These are phyloP conservation scores for Suillus sp. DNA, from an alignment of 768 basidiomycete species.

Conservation along the genomic window DNA sequence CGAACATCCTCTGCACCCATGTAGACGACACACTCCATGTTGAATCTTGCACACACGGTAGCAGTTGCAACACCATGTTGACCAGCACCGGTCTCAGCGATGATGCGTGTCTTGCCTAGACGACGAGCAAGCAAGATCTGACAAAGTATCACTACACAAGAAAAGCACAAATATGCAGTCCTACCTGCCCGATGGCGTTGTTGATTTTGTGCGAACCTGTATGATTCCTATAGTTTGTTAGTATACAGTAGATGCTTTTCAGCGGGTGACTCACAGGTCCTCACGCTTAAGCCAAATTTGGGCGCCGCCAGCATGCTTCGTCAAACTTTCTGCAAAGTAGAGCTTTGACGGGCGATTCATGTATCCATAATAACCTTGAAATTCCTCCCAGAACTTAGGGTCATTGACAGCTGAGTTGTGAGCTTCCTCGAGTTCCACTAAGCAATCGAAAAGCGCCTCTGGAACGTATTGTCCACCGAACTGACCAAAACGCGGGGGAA, in stretches of 20 bases:
- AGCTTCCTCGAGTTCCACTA: constrained; percentile 87
- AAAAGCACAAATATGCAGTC: constrained; percentile 18
- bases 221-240: constrained; percentile 69
- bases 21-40: constrained; percentile 92
- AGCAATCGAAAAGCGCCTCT: constrained; percentile 91
- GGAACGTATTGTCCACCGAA: constrained; percentile 99
- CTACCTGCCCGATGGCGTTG: constrained; percentile 93
- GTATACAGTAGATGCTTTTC: not conserved
- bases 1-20: constrained; percentile 99
- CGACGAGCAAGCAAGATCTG: constrained; percentile 93
- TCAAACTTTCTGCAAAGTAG: constrained; percentile 90
- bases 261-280: constrained; percentile 61
- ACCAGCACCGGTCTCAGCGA: constrained; percentile 98
- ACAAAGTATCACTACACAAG: not conserved
- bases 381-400: constrained; percentile 92
- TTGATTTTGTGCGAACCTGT: constrained; percentile 99
- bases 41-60: constrained; percentile 96
- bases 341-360: constrained; percentile 93
- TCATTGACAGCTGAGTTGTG: constrained; percentile 87
- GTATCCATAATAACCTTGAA: constrained; percentile 83
- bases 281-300: constrained; percentile 98
- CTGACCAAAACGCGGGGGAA: constrained; percentile 88
- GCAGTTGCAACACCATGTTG: constrained; percentile 99
- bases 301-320: constrained; percentile 88
- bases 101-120: constrained; percentile 94